These are phyloP conservation scores for Gymnopus androsaceus DNA, from an alignment of 1,284 basidiomycete species.

Conservation along the genomic window DNA sequence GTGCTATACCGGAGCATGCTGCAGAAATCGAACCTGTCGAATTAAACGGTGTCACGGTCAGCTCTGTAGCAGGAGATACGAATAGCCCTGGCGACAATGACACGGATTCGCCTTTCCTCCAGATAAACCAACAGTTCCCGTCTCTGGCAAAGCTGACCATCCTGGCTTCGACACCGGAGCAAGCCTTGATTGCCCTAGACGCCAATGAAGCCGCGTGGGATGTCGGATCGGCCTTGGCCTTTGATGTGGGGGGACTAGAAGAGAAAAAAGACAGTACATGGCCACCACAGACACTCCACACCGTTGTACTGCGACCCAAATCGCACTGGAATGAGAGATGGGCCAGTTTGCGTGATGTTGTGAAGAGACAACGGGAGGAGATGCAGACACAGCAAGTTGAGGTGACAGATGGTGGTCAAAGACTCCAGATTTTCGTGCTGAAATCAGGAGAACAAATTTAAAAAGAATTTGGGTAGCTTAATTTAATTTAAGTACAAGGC, in stretches of 20 bases:
- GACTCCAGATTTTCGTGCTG: neutral
- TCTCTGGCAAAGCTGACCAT: neutral
- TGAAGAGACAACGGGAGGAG: neutral
- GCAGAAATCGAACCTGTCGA: neutral
- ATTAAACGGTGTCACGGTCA: too few species aligned
- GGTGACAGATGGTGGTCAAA: neutral
- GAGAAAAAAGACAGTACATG: neutral
- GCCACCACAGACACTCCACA: neutral
- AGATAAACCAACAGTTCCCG: neutral
- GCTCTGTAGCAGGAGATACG: neutral
- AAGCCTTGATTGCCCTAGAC: neutral
- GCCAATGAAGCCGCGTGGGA: neutral
- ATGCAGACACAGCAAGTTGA: neutral
- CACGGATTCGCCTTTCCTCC: neutral
- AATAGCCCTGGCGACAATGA: neutral
- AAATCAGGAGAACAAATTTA: neutral
- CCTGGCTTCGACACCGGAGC: constrained; percentile 1
- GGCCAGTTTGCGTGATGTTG: constrained; percentile 4
- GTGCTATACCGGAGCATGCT: neutral
- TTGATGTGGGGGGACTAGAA: neutral
- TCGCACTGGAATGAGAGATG: constrained; percentile 1
- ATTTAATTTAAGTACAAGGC: too few species aligned
- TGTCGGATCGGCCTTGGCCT: neutral
- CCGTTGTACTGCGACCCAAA: neutral
- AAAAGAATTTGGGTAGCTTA: neutral